These are phyloP conservation scores for Botrytis elliptica DNA, from an alignment of 2,329 filamentous ascomycete genomes.

Conservation along the genomic window DNA sequence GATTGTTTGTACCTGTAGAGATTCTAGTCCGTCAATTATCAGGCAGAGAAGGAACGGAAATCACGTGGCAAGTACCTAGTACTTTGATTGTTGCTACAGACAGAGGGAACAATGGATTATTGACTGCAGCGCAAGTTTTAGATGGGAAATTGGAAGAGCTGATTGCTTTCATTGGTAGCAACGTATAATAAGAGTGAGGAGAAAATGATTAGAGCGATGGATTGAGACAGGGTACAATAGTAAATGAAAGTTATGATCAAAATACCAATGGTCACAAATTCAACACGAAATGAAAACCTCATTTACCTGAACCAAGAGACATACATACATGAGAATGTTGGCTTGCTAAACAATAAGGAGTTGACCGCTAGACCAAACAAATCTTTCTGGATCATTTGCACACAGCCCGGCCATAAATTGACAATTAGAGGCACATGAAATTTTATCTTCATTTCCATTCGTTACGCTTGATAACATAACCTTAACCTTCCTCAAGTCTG, in stretches of 20 bases:
- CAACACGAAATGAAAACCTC: not conserved
- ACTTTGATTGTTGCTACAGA: conserved; percentile 25
- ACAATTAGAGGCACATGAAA: not conserved
- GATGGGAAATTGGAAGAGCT: conserved; percentile 28
- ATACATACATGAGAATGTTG: too few species aligned
- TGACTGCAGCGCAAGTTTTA: conserved; percentile 23
- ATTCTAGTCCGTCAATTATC: conserved; percentile 27
- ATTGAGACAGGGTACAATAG: too few species aligned
- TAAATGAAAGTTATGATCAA: too few species aligned
- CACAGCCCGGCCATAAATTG: not conserved
- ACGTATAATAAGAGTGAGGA: not conserved
- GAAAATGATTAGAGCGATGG: not conserved
- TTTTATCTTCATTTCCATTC: conserved; percentile 7
- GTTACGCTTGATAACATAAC: conserved; percentile 15
- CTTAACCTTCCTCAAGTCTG: not conserved
- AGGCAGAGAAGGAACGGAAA: conserved; percentile 24
- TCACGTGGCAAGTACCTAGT: conserved; percentile 29
- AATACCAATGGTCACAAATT: not conserved
- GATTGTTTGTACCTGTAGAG: conserved; percentile 31
- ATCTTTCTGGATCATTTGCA: not conserved
- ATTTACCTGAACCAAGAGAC: not conserved
- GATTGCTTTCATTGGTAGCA: conserved; percentile 17
- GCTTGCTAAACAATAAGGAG: not conserved
- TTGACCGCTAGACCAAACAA: not conserved
- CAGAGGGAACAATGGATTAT: conserved; percentile 19